Conservation (phyloP, 2,329 filamentous ascomycete genomes). For the Fonsecaea monophora region DNA sequence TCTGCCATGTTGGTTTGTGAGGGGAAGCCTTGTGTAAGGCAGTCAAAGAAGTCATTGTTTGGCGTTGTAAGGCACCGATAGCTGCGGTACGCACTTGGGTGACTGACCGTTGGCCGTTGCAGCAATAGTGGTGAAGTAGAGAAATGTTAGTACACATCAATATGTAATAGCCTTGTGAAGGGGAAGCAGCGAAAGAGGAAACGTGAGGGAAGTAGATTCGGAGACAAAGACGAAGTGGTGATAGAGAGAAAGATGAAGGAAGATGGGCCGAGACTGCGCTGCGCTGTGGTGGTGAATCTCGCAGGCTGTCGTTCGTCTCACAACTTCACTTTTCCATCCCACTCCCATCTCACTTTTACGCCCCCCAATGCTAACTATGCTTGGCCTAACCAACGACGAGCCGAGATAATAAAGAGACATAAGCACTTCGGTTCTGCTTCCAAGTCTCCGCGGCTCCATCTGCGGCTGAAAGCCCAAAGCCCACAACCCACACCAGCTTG, state of each 20-base stretch:
- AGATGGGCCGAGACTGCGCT: neutral
- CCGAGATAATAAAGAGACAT: neutral
- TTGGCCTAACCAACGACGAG: neutral
- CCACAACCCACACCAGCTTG: neutral
- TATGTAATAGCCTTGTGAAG: neutral
- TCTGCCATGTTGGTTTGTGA: neutral
- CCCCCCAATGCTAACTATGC: neutral
- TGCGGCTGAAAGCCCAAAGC: neutral
- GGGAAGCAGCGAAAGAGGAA: neutral
- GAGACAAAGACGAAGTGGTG: neutral
- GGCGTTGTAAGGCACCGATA: neutral
- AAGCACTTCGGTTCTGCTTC: neutral
- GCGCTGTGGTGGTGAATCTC: neutral
- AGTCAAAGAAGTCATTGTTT: neutral
- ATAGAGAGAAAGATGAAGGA: neutral
- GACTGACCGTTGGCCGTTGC: neutral
- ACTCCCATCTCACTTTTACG: constrained; percentile 2
- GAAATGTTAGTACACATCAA: neutral
- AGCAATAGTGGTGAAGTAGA: neutral
- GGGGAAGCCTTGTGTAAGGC: neutral
- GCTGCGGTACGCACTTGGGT: neutral
- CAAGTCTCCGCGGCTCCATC: neutral
- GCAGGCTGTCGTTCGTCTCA: neutral
- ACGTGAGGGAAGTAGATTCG: neutral
- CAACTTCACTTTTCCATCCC: neutral